Percentiles rank a stretch among this genome's conserved stretches.
These are phyloP conservation scores for Cladosporium velox DNA, from an alignment of 2,329 filamentous ascomycete species.

Conservation along the genomic window DNA sequence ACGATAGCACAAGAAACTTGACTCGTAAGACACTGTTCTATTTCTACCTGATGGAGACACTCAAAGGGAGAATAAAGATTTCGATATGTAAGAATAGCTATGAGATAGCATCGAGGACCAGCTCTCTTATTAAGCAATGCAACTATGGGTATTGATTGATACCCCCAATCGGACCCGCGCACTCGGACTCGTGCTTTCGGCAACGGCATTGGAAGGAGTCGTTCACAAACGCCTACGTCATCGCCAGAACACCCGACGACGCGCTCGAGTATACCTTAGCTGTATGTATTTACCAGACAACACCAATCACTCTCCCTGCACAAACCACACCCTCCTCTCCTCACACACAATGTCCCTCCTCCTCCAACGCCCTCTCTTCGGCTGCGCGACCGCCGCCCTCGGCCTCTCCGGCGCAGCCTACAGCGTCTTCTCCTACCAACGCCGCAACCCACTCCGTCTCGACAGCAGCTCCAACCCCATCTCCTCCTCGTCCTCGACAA, in stretches of 20 bases:
- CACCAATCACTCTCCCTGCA: neutral
- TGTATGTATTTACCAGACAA: too few relatives aligned
- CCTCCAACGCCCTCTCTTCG: slow-evolving; percentile 43
- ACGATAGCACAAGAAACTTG: neutral
- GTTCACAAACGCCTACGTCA: neutral
- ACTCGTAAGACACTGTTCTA: too few relatives aligned
- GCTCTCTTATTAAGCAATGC: too few relatives aligned
- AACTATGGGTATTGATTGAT: too few relatives aligned
- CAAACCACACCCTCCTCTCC: neutral
- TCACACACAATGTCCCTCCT: slow-evolving; percentile 40
- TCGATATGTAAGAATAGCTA: too few relatives aligned
- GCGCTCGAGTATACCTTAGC: neutral
- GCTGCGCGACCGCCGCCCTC: slow-evolving; percentile 31
- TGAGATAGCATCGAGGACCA: too few relatives aligned
- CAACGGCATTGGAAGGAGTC: neutral
- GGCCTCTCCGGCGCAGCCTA: slow-evolving; percentile 30
- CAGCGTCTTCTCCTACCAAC: slow-evolving; percentile 33
- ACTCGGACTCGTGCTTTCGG: slow-evolving; percentile 6
- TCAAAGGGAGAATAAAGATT: too few relatives aligned
- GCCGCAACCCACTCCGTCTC: slow-evolving; percentile 36
- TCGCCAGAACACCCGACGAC: neutral
- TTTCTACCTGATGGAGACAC: too few relatives aligned
- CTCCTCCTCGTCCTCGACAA: slow-evolving; percentile 23
- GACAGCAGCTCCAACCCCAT: slow-evolving; percentile 38
- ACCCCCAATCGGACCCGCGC: neutral